Conservation (phyloP, 106 monocot species). For the Acorus calamus region DNA sequence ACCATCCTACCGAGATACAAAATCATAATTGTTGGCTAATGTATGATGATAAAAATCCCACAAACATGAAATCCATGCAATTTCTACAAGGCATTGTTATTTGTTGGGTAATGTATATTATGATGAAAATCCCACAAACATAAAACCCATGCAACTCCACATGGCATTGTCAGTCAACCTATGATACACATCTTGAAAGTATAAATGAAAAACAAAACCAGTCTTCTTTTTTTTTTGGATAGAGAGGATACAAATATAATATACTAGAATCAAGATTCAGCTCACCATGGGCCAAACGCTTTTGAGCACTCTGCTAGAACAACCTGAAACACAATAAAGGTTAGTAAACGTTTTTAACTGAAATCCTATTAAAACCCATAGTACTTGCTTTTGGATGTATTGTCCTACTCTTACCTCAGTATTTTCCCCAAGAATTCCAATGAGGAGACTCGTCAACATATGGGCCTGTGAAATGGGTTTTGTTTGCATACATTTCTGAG, state of each 20-base stretch:
- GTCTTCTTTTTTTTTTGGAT: no score
- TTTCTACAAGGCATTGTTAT: conserved; percentile 2
- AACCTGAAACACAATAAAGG: conserved; percentile 35
- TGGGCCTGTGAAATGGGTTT: conserved; percentile 37
- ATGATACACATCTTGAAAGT: no score
- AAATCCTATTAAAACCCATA: no score
- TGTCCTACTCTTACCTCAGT: conserved; percentile 40
- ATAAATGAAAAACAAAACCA: no score
- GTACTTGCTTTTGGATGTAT: neutral
- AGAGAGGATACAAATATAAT: neutral
- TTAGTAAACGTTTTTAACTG: neutral
- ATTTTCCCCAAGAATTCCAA: conserved; percentile 77
- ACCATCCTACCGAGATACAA: conserved; percentile 54
- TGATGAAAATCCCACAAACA: no score
- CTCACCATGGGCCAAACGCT: conserved; percentile 89
- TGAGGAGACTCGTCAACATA: conserved; percentile 47
- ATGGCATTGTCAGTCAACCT: no score
- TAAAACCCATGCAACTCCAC: no score
- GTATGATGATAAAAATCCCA: no score
- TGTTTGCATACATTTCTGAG: conserved; percentile 74
- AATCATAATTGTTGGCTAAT: no score
- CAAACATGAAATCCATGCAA: no score
- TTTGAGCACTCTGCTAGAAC: conserved; percentile 85
- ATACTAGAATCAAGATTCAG: neutral
- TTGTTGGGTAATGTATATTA: conserved; percentile 9